phyloP scores from a whole-genome alignment of 176 grass and related monocot species.

The Hyparrhenia diplandra region DNA sequence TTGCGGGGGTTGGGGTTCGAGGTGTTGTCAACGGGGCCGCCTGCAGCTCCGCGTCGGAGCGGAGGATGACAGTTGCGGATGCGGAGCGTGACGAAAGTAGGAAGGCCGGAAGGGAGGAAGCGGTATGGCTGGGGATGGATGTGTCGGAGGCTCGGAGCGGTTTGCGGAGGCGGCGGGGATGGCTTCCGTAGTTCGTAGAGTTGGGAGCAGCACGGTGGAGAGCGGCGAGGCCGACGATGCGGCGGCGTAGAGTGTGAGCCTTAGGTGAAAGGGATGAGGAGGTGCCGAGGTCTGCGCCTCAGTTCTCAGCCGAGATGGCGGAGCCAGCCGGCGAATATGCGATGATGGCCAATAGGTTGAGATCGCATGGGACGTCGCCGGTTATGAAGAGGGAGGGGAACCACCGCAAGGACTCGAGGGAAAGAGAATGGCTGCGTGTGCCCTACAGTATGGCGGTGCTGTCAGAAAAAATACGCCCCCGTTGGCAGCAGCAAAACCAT shows the following conservation, averaged over 20 bases:
- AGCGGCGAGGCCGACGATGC: not conserved
- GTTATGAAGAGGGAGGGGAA: not conserved
- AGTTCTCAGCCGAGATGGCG: not conserved
- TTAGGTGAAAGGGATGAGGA: not conserved
- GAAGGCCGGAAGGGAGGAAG: not conserved
- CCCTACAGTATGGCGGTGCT: not conserved
- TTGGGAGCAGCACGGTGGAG: not conserved
- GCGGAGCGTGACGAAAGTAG: not conserved
- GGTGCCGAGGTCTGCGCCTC: not conserved
- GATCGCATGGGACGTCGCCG: not conserved
- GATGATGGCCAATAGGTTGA: not conserved
- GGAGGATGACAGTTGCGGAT: not conserved
- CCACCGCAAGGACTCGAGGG: not conserved
- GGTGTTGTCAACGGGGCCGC: not conserved
- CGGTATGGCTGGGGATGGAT: too few relatives aligned
- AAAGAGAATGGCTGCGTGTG: not conserved
- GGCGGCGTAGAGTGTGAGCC: not conserved
- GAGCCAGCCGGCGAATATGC: not conserved
- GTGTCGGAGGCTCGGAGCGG: not conserved
- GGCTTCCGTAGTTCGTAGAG: not conserved
- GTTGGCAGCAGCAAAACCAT: too few relatives aligned
- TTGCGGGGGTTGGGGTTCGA: constrained; percentile 17
- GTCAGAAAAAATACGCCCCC: too few relatives aligned
- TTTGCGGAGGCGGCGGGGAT: not conserved
- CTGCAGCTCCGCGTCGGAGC: not conserved